Base-by-base conservation (phyloP, 1,284 basidiomycete species). In the Rhodotorula sp. region DNA sequence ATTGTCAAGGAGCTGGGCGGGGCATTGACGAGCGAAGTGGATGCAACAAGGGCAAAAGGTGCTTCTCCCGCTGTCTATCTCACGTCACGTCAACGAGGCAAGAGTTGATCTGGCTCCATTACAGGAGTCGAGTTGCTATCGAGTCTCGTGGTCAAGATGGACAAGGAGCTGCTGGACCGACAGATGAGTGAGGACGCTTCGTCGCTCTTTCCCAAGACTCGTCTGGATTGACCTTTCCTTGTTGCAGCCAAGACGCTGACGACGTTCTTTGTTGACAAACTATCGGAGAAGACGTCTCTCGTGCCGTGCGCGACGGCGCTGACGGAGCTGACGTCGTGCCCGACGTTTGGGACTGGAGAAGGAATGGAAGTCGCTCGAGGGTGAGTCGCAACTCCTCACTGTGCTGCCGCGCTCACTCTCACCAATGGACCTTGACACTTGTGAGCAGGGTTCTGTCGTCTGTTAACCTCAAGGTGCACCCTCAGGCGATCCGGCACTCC, bases 1-100 rank as follows among this genome's bases (percentile, higher is more conserved):
- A 82, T 98, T n/a, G 92, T 98, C 22, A 91, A 91, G 77, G 87
- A 88, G 29, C 84, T 96, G 0, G 92, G 91, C 46, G 89, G 91
- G 75, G 92, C 90, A 77, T 84, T 99, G 36, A 94, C 90, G 0
- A 88, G 90, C 2, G 90, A 94, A 74, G 90, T 94, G 64, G 91
- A 90, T 74, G 83, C 85, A 4, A 80, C 89, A 22, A 85, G 94
- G 51, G 85, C 87, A 9, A 92, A 92, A 83, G 95, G 94, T 88
- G 52, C 70, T 81, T 44, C 52, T 66, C n/a, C 48, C 27, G 34
- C 62, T 53, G 32, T 29, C 49, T 17, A 24, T 39, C 34, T 46
- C 62, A 46, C 52, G 34, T 34, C n/a, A 20, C 15, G 13, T 19
- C 46, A 44, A 44, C 39, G 39, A 8, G 39, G 39, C 9, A 17